Base-by-base conservation (phyloP, 2,329 filamentous ascomycete genomes). In the Tolypocladium cylindrosporum region DNA sequence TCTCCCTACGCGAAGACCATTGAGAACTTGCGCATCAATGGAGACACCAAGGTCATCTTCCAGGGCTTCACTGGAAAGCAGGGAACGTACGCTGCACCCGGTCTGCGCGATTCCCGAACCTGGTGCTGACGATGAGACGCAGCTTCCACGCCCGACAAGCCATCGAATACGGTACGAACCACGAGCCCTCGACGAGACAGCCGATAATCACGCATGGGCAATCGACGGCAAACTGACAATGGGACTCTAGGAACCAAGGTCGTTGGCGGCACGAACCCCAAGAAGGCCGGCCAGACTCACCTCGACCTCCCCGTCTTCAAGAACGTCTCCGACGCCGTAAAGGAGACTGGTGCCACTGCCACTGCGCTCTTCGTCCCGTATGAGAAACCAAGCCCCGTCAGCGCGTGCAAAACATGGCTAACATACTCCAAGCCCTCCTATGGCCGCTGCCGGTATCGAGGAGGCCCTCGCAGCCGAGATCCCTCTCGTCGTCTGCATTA, bases 61-160 rank as follows among this genome's bases (percentile, higher is more conserved):
- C 94, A 99, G 80, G 94, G 94, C 66, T 97, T 97, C 77, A 97
- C 93, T 58, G 93, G 93, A 74, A 94, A 90, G 82, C 91, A 96
- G 83, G 91, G 91, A 88, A 93, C 89, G 88, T 91, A 75, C 87
- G 57, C 51, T 52, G 40, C 58, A 39, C 36, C 55, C 8, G 42
- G 21, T 55, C 59, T 50, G 39, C 37, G 27, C 16, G 10, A 11
- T 3, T 48, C 21, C 31, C 34, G 45, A 37, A 41, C 36, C 48
- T 51, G 36, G 54, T 31, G 52, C 61, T 67, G 57, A 67, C 56
- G 39, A 37, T 57, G 52, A 58, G 59, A 59, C 52, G 58, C 67
- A 97, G 93, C 68, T 99, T 99, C 83, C 94, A 99, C 77, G 94
- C 94, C 65, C 84, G 91, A 75, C 92, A 97, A 80, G 94, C 94